Conservation (phyloP, 2,329 filamentous ascomycete species). For the Stagonosporopsis rhizophila region DNA sequence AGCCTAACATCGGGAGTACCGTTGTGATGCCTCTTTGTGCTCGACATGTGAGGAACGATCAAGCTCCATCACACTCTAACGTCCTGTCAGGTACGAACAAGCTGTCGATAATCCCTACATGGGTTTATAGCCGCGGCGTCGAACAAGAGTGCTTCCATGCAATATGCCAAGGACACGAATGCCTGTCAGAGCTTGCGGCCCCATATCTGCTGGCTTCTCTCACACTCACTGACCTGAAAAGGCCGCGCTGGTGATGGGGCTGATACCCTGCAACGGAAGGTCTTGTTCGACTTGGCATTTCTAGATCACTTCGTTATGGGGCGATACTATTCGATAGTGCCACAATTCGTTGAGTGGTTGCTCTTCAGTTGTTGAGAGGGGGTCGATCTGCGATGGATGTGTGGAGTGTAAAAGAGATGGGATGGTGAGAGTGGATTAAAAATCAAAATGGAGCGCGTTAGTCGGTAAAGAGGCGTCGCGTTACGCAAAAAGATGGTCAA, state of each 20-base stretch:
- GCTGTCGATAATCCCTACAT: constrained; percentile 23
- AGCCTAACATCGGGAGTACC: neutral
- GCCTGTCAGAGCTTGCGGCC: constrained; percentile 33
- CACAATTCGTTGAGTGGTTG: neutral
- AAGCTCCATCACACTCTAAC: constrained; percentile 1
- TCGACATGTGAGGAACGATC: neutral
- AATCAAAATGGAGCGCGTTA: constrained; percentile 9
- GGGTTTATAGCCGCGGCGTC: constrained; percentile 24
- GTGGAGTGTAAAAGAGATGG: neutral
- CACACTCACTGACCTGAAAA: constrained; percentile 34
- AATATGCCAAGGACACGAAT: constrained; percentile 35
- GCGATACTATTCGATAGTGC: neutral
- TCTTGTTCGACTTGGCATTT: constrained; percentile 21
- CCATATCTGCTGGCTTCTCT: constrained; percentile 40
- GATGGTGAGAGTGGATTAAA: neutral
- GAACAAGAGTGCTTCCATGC: constrained; percentile 29
- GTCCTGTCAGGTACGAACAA: constrained; percentile 13
- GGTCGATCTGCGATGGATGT: neutral
- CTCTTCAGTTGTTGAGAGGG: neutral
- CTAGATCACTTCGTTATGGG: constrained; percentile 1
- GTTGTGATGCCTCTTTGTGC: neutral
- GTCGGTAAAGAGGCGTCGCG: constrained; percentile 23
- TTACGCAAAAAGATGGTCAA: constrained; percentile 6
- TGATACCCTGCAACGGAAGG: constrained; percentile 29
- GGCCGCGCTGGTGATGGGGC: constrained; percentile 35